Conservation (phyloP, 768 basidiomycete genomes). For the Neoboletus brunneissimus region DNA sequence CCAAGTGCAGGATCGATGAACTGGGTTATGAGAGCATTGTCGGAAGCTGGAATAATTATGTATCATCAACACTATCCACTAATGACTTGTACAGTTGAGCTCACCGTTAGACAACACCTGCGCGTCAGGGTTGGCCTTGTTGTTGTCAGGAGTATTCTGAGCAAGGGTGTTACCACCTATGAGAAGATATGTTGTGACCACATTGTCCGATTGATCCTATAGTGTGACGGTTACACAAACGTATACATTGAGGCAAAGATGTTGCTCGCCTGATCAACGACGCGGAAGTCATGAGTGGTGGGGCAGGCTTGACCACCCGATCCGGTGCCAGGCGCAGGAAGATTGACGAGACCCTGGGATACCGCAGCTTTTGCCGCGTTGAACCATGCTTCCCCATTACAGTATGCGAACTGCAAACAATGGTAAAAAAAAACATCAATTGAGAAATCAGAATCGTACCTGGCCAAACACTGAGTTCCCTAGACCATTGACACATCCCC, state of each 20-base stretch:
- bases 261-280: constrained; percentile 23
- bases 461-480: constrained; percentile 25
- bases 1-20: constrained; percentile 27
- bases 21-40: constrained; percentile 25
- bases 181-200: constrained; percentile 29
- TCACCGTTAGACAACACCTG: constrained; percentile 24
- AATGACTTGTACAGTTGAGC: background rate
- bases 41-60: constrained; percentile 18
- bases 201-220: constrained; percentile 30
- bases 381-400: constrained; percentile 27
- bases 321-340: constrained; percentile 22
- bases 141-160: constrained; percentile 26
- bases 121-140: constrained; percentile 24
- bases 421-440: background rate
- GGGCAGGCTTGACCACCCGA: constrained; percentile 23
- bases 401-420: constrained; percentile 21
- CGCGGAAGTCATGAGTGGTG: constrained; percentile 27
- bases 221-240: background rate
- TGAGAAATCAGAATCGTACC: constrained; percentile 2
- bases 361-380: constrained; percentile 21
- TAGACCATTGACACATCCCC: constrained; percentile 23
- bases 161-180: constrained; percentile 22
- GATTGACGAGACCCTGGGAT: constrained; percentile 15
- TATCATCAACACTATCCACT: background rate
- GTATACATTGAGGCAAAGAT: background rate